Base-by-base conservation (phyloP, 2,329 filamentous ascomycete genomes). In the Alternaria conjuncta region DNA sequence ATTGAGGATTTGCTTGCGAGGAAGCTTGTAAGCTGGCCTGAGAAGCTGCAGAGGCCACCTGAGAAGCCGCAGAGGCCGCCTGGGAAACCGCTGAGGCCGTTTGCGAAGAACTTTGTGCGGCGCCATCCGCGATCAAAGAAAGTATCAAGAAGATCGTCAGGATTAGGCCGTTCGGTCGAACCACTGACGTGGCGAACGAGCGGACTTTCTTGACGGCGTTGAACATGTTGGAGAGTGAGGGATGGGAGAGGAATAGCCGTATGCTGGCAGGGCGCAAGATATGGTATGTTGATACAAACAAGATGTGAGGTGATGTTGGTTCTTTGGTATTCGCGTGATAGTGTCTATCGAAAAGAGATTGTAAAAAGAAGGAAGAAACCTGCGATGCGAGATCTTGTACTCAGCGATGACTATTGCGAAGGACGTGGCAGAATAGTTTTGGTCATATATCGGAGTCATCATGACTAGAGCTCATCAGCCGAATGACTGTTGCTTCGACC, bases 251-350 rank as follows among this genome's bases (percentile, higher is more conserved):
- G 36, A 41, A 18, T 11, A 41, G n/a, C 8, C 4, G 36, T 41
- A 18, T 1, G 3, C 3, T 41, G 36, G 36, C n/a, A 41, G n/a
- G 36, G n/a, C 15, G 3, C 4, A 6, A 18, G 1, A 6, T 41
- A 41, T 41, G 0, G 2, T 41, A 6, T 41, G 36, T 4, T 6
- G 9, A 1, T 41, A 41, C 1, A 18, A 1, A 1, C 6, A 18
- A 41, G 36, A 41, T 18, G n/a, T 41, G 36, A 41, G 4, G 9
- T 41, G 8, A 41, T 41, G 36, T 18, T 41, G 36, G 36, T 5
- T 18, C 2, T 18, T 1, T 41, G 4, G n/a, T 18, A 41, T 41
- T 41, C n/a, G 36, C 36, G 36, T 41, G 36, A 18, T 41, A 5
- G 36, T 41, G 4, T 18, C 2, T 41, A 54, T 32, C 3, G 15